These are phyloP conservation scores for Phaeosphaeriaceae sp. DNA, from an alignment of 2,329 filamentous ascomycete genomes.

Conservation along the genomic window DNA sequence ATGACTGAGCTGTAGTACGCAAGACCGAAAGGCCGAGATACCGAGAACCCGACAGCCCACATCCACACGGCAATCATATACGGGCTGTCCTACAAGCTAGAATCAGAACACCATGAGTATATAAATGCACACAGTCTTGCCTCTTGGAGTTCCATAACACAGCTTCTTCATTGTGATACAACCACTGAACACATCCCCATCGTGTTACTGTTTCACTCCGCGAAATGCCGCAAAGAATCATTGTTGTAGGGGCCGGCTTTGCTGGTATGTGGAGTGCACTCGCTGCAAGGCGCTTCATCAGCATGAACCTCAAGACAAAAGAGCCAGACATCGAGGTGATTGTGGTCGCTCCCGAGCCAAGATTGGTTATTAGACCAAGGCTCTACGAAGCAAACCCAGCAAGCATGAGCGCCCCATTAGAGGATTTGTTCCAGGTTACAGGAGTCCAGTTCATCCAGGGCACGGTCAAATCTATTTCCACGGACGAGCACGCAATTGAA, in stretches of 20 bases:
- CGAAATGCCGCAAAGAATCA: background rate
- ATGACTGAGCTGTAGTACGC: no score
- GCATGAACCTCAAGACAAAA: background rate
- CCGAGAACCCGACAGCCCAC: no score
- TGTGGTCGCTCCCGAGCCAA: no score
- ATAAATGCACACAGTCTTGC: no score
- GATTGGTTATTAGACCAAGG: background rate
- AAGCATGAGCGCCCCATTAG: background rate
- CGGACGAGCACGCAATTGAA: background rate
- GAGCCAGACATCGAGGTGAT: background rate
- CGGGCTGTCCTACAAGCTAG: no score
- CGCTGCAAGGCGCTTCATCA: background rate
- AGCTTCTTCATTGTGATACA: no score
- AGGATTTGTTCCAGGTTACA: background rate
- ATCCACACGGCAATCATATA: no score
- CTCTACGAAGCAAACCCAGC: background rate
- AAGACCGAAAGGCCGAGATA: no score
- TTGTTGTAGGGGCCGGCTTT: background rate
- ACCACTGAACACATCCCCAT: no score
- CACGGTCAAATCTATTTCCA: background rate
- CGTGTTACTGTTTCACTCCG: no score
- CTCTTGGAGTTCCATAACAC: no score
- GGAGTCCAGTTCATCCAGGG: background rate
- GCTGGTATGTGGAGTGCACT: background rate
- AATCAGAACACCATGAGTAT: no score